Base-by-base conservation (phyloP, 1,139 yeast species). In the Blastobotrys serpentis region DNA sequence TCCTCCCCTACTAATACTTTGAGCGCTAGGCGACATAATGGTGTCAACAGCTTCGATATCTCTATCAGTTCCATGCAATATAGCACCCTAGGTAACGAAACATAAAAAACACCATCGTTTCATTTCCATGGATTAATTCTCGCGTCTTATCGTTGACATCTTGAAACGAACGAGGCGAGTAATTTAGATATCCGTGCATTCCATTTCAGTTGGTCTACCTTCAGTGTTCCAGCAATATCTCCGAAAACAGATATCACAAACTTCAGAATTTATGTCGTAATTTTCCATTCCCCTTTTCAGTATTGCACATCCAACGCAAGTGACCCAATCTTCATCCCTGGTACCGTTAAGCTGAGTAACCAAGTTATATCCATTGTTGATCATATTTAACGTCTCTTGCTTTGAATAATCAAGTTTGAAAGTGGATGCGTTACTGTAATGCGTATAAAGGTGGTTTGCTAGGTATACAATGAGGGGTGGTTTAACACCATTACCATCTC, bases 261-360 rank as follows among this genome's bases (percentile, higher is more conserved):
- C 89, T 1, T 76, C 82, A 2, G 41, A 77, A 54, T 82, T 82
- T 13, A 75, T 66, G 32, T 84, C 83, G 44, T 75, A 69, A 60
- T 95, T 77, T 70, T 88, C 95, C 64, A 84, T 84, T 49, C 84
- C 81, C 66, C 96, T 81, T 67, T 88, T 84, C 51, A 89, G 75
- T 47, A 89, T 79, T 6, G 97, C 97, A 73, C 98, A 89, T 1
- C 89, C 87, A 47, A 89, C 78, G 73, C 97, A 89, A 5, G 85
- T 77, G 47, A 78, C 74, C 84, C 89, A 89, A 6, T 84, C 77
- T 48, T 78, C 74, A 60, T 86, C 95, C 37, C 83, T 70, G 3
- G 96, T 85, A 39, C 81, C 70, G 64, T 88, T 88, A 57, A 77
- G 75, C 64, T 88, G 79, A 1, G 95, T 76, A 22, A 86, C 79